A percentile compares a stretch with the other conserved stretches of the same genome.
These are phyloP conservation scores for Cornus suecica DNA, from an alignment of 148 eudicot genomes.

Conservation along the genomic window DNA sequence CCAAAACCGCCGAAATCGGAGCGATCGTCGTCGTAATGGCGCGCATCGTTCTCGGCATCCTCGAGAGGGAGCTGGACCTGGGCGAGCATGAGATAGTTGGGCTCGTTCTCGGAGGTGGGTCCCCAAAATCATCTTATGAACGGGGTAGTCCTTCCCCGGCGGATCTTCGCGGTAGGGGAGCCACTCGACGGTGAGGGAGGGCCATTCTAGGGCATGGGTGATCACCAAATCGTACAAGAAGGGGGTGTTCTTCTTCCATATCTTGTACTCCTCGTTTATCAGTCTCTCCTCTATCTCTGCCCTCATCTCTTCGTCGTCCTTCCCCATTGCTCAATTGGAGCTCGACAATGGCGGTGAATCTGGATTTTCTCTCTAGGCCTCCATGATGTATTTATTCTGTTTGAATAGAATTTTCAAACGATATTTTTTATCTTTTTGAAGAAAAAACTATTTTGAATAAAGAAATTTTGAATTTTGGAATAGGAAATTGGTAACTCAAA, in stretches of 20 bases:
- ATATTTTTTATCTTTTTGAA: no score
- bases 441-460: no score
- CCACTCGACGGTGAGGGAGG: constrained; percentile 95
- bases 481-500: no score
- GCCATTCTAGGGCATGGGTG: constrained; percentile 90
- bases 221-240: constrained; percentile 79
- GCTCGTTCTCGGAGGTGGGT: constrained; percentile 86
- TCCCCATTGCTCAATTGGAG: constrained; percentile 45
- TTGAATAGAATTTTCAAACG: no score
- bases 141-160: constrained; percentile 81
- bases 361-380: background rate
- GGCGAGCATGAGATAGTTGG: constrained; percentile 81
- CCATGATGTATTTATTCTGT: no score
- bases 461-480: no score
- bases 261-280: constrained; percentile 85
- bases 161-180: constrained; percentile 78
- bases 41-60: constrained; percentile 69
- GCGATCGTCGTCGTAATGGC: constrained; percentile 61
- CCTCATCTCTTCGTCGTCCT: constrained; percentile 71
- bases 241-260: constrained; percentile 90
- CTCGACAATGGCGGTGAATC: background rate
- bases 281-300: constrained; percentile 72
- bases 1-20: constrained; percentile 76
- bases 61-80: constrained; percentile 85
- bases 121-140: constrained; percentile 86